Percentiles rank a stretch among this genome's conserved stretches.
phyloP scores from a whole-genome alignment of 441 rosid species.

The Corymbia citriodora region DNA sequence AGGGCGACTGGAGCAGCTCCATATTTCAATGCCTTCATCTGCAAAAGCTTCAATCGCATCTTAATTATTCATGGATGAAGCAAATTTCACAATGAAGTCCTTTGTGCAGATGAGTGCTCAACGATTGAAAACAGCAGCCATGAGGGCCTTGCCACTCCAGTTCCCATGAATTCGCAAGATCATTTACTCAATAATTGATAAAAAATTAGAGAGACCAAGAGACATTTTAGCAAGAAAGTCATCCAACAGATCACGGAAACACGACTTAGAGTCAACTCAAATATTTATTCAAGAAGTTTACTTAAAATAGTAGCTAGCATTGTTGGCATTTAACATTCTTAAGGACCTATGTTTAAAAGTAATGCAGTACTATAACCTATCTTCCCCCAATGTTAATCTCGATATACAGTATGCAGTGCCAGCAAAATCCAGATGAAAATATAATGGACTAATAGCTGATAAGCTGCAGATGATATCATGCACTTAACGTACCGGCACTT shows the following conservation, averaged over 20 bases:
- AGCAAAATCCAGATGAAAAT: not conserved
- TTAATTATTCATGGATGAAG: not conserved
- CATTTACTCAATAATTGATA: not conserved
- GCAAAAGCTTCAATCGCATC: constrained; percentile 10
- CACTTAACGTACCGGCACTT: constrained; percentile 48
- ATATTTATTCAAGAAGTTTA: not conserved
- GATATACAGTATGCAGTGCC: not conserved
- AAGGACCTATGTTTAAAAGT: not conserved
- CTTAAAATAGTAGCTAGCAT: not conserved
- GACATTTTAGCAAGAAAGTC: not conserved
- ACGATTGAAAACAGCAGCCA: not conserved
- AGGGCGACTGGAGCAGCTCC: constrained; percentile 57
- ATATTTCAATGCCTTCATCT: constrained; percentile 72
- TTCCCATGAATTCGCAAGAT: not conserved
- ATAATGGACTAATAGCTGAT: not conserved
- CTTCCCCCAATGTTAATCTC: not conserved
- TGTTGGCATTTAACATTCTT: not conserved
- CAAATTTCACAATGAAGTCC: not conserved
- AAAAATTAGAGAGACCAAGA: not conserved
- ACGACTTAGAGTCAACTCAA: not conserved
- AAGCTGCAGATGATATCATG: not conserved
- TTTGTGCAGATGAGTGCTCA: not conserved
- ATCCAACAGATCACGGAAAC: not conserved
- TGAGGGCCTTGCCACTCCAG: not conserved
- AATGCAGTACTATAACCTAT: not conserved